Evolutionary conservation across 2,329 filamentous ascomycete species (phyloP).

Genomic region (Elsinoe australis): DNA sequence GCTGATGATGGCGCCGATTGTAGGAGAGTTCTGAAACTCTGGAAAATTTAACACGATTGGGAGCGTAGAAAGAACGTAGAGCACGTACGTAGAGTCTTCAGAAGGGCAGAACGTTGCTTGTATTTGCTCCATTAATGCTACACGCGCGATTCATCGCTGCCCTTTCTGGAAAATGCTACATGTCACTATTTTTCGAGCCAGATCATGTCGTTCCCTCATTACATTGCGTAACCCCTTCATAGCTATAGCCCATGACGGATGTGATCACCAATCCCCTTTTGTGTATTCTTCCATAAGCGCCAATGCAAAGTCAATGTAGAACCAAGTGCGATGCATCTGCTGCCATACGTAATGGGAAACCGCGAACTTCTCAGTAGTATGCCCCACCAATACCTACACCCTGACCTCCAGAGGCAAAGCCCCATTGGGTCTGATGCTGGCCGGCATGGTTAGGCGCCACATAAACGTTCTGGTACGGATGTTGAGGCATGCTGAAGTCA

Average conservation of each 20-base stretch:
- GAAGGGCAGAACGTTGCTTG: not conserved
- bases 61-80: too few relatives aligned
- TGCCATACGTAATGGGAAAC: too few relatives aligned
- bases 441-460: slow-evolving; percentile 54
- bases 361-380: not conserved
- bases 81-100: not conserved
- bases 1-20: slow-evolving; percentile 61
- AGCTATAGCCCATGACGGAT: too few relatives aligned
- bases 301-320: too few relatives aligned
- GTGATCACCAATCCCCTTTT: too few relatives aligned
- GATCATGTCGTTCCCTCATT: slow-evolving; percentile 13
- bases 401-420: slow-evolving; percentile 2
- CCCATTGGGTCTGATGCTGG: slow-evolving; percentile 9
- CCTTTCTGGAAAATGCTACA: not conserved
- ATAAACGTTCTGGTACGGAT: slow-evolving; percentile 76
- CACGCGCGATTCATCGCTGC: not conserved
- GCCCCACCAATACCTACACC: not conserved
- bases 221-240: not conserved
- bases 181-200: not conserved
- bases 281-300: too few relatives aligned
- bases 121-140: not conserved
- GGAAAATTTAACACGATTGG: too few relatives aligned
- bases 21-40: too few relatives aligned
- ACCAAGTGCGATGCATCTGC: too few relatives aligned
- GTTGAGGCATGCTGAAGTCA: slow-evolving; percentile 68